Percentiles rank a stretch among this genome's conserved stretches.
phyloP scores from a whole-genome alignment of 1,139 yeast genomes.

The Trichomonascaceae sp. region DNA sequence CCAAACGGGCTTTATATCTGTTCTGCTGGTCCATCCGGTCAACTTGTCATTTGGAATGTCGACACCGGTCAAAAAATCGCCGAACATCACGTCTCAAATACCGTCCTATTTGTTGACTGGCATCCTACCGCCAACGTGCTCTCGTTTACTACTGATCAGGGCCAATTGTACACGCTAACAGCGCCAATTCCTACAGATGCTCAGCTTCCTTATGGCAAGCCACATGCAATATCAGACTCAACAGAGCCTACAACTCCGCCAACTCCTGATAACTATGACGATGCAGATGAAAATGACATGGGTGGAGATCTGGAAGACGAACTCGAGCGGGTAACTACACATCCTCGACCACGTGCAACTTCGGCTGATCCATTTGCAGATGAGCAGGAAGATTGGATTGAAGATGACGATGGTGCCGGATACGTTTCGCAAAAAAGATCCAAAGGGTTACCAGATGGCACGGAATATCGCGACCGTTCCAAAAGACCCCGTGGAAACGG shows the following conservation, averaged over 20 bases:
- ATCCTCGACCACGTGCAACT: constrained; percentile 10
- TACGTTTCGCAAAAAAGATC: constrained; percentile 25
- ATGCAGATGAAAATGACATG: constrained; percentile 23
- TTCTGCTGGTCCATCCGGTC: constrained; percentile 41
- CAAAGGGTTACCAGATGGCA: not conserved
- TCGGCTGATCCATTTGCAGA: constrained; percentile 27
- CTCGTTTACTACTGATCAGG: constrained; percentile 30
- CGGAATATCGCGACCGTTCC: not conserved
- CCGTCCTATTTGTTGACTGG: constrained; percentile 30
- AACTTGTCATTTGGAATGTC: constrained; percentile 52
- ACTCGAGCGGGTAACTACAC: constrained; percentile 10
- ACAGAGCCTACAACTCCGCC: not conserved
- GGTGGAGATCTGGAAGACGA: constrained; percentile 25
- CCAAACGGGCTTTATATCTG: constrained; percentile 58
- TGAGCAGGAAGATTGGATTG: constrained; percentile 40
- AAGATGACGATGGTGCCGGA: constrained; percentile 53
- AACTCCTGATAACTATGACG: constrained; percentile 6
- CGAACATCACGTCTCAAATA: constrained; percentile 14
- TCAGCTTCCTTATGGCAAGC: constrained; percentile 9
- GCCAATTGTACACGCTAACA: constrained; percentile 28
- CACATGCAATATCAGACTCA: not conserved
- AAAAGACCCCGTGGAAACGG: not conserved
- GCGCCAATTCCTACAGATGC: constrained; percentile 12
- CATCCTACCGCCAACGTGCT: constrained; percentile 33
- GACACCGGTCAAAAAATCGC: constrained; percentile 18